These are phyloP conservation scores for Clavispora carvajalis DNA, from an alignment of 805 yeast genomes.

Conservation along the genomic window DNA sequence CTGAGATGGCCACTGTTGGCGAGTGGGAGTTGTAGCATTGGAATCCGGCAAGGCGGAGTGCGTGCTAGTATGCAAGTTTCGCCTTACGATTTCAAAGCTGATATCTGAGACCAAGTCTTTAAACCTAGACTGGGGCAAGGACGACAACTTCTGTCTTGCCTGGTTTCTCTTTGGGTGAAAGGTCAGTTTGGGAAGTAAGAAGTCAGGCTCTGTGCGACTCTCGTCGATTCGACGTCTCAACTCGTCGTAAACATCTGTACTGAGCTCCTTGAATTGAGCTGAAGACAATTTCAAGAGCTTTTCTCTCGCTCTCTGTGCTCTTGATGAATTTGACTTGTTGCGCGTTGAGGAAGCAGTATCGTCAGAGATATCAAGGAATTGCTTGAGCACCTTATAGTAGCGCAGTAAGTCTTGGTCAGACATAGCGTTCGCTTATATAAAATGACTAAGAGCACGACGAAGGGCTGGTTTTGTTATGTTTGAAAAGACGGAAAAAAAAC, in stretches of 20 bases:
- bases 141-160: slow-evolving; percentile 87
- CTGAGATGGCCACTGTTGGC: not conserved
- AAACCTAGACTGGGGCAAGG: slow-evolving; percentile 75
- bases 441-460: not conserved
- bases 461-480: no score
- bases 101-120: slow-evolving; percentile 90
- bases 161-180: slow-evolving; percentile 94
- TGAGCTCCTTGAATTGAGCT: slow-evolving; percentile 81
- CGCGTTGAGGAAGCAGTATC: slow-evolving; percentile 34
- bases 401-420: slow-evolving; percentile 29
- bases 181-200: slow-evolving; percentile 59
- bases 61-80: slow-evolving; percentile 45
- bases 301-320: slow-evolving; percentile 80
- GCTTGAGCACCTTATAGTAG: slow-evolving; percentile 47
- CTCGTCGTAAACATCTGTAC: slow-evolving; percentile 95
- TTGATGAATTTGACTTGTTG: slow-evolving; percentile 37
- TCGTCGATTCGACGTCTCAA: slow-evolving; percentile 70
- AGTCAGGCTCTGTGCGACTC: slow-evolving; percentile 52
- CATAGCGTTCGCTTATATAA: slow-evolving; percentile 5
- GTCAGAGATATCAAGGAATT: slow-evolving; percentile 46
- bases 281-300: slow-evolving; percentile 75
- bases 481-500: no score
- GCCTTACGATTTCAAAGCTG: slow-evolving; percentile 75
- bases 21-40: not conserved
- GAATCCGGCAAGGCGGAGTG: not conserved